Evolutionary conservation across 2,329 filamentous ascomycete genomes (phyloP).

Genomic region (Phialemoniopsis sp.): DNA sequence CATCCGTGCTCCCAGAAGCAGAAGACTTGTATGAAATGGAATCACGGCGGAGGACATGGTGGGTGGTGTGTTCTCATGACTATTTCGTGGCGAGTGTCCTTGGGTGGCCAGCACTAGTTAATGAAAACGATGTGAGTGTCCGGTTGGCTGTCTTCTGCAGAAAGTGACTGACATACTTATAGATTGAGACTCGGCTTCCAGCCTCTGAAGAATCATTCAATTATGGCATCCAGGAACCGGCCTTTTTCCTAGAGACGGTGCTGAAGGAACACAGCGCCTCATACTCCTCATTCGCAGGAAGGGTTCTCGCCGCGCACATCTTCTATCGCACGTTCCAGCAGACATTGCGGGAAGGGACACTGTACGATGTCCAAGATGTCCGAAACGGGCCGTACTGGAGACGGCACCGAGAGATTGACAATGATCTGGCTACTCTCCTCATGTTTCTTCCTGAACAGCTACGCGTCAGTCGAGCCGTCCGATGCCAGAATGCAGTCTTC

Average conservation of each 20-base stretch:
- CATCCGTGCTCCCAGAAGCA: too few relatives aligned
- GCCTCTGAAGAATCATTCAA: slow-evolving; percentile 73
- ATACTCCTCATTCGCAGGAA: slow-evolving; percentile 69
- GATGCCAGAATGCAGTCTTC: slow-evolving; percentile 72
- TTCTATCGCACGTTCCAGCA: slow-evolving; percentile 82
- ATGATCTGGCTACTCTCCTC: slow-evolving; percentile 71
- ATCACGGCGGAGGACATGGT: too few relatives aligned
- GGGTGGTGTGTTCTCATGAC: too few relatives aligned
- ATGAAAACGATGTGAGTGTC: too few relatives aligned
- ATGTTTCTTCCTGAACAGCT: slow-evolving; percentile 74
- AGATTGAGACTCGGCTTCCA: slow-evolving; percentile 77
- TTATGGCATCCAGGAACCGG: slow-evolving; percentile 57
- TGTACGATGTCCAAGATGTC: slow-evolving; percentile 71
- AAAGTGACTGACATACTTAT: slow-evolving; percentile 8
- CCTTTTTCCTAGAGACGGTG: slow-evolving; percentile 59
- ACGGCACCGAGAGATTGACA: slow-evolving; percentile 78
- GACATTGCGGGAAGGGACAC: slow-evolving; percentile 65
- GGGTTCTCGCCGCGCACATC: slow-evolving; percentile 70
- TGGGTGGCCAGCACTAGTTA: too few relatives aligned
- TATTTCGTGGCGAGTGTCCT: too few relatives aligned
- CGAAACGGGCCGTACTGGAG: slow-evolving; percentile 79
- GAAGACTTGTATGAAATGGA: too few relatives aligned
- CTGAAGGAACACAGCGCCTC: slow-evolving; percentile 47
- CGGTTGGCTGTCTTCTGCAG: too few relatives aligned
- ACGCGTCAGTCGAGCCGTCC: slow-evolving; percentile 64